Conservation (phyloP, 495 filamentous ascomycete species). For the Lophiotrema nucula region DNA sequence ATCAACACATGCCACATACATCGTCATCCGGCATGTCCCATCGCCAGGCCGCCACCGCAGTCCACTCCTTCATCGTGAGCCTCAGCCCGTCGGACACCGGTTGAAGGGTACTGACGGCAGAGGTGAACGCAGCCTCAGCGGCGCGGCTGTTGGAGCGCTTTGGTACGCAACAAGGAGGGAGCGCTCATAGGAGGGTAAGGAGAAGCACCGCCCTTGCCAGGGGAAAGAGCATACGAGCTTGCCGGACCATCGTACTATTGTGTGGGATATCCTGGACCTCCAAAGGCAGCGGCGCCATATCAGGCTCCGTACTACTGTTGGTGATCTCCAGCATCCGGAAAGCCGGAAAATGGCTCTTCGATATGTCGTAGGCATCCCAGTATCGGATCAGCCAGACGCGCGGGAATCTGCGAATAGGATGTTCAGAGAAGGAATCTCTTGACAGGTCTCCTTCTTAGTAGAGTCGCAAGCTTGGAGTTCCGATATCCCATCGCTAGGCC, state of each 20-base stretch:
- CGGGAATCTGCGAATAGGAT: no score
- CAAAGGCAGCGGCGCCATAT: slow-evolving; percentile 68
- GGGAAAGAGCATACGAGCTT: slow-evolving; percentile 86
- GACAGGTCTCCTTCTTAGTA: slow-evolving; percentile 63
- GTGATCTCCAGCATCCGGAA: no score
- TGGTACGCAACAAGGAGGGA: slow-evolving; percentile 54
- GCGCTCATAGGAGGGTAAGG: slow-evolving; percentile 77
- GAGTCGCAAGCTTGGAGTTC: no score
- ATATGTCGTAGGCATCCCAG: no score
- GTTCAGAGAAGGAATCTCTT: no score
- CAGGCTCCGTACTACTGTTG: no score
- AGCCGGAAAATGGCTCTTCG: no score
- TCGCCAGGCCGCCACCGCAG: slow-evolving; percentile 90
- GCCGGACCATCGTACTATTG: slow-evolving; percentile 87
- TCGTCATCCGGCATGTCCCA: slow-evolving; percentile 99
- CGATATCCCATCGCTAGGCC: no score
- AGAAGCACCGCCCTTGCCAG: slow-evolving; percentile 76
- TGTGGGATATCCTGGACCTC: slow-evolving; percentile 67
- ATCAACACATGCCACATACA: slow-evolving; percentile 96
- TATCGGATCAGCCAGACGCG: no score
- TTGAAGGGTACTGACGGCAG: slow-evolving; percentile 20
- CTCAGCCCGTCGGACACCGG: slow-evolving; percentile 74
- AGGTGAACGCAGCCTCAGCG: slow-evolving; percentile 66
- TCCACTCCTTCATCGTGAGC: slow-evolving; percentile 88
- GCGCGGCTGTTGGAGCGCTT: slow-evolving; percentile 85